Base-by-base conservation (phyloP, 371 early-diverging fungal genomes). In the Batrachochytrium dendrobatidis region DNA sequence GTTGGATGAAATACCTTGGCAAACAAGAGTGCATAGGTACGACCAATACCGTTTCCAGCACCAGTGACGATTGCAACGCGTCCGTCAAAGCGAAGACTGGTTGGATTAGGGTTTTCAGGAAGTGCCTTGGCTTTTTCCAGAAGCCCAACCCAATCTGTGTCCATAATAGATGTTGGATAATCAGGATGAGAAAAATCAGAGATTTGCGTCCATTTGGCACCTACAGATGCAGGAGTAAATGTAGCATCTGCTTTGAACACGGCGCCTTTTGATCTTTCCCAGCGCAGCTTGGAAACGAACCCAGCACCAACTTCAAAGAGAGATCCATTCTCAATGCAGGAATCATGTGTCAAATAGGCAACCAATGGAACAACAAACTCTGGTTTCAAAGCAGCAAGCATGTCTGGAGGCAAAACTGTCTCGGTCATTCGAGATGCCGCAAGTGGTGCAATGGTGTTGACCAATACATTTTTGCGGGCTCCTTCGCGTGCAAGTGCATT, bases 401-500 rank as follows among this genome's bases (percentile, higher is more conserved):
- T 80, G 49, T 95, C 97, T 32, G 91, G 89, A 33, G 96, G 98
- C 83, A 97, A 80, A 56, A 95, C 84, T 48, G 94, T 90, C 67
- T 92, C 98, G n/a, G 96, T 96, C 93, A 98, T 94, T 62, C 94
- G 82, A 32, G 94, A 92, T 28, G 94, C 98, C 53, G 98, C 98
- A 73, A 95, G 84, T 55, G 98, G 98, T 17, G 97, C 98, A 74
- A 98, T 93, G 56, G 90, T 87, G 78, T 98, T 98, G 73, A 72
- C 70, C 65, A 82, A 81, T 35, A 97, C 91, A 69, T 94, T 92
- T 75, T 95, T 86, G 76, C 87, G 92, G 50, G 76, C 87, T 59
- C 98, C 98, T 76, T 98, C 98, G 45, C 83, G 80, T 26, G 98
- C 97, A 60, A 98, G 78, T 22, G 98, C 87, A 66, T 82, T 76